Conservation (phyloP, 805 yeast species). For the Dipodascopsis uninucleata region DNA sequence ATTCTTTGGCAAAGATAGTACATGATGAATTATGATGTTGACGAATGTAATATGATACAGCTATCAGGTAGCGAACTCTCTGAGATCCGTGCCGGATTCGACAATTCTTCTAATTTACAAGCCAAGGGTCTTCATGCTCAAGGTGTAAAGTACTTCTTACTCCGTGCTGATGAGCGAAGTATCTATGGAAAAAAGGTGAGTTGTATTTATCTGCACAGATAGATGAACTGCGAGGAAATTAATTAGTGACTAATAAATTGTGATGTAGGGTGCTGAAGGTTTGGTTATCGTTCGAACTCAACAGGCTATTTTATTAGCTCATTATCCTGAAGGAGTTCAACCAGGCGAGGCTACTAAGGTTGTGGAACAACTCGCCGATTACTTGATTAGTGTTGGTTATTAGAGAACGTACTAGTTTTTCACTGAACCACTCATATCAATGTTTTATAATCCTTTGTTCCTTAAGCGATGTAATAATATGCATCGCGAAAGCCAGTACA, state of each 20-base stretch:
- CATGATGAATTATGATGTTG: not conserved
- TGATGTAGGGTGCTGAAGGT: constrained; percentile 69
- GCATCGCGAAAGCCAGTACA: no score
- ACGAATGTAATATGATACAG: constrained; percentile 14
- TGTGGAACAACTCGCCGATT: constrained; percentile 94
- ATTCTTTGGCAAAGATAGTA: not conserved
- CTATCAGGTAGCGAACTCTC: constrained; percentile 67
- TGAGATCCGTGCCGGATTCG: constrained; percentile 74
- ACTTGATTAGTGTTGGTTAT: constrained; percentile 82
- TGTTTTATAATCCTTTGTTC: no score
- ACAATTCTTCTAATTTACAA: constrained; percentile 73
- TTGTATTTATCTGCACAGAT: not conserved
- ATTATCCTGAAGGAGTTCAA: constrained; percentile 84
- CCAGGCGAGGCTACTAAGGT: constrained; percentile 94
- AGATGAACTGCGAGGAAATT: not conserved
- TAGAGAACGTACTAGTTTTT: no score
- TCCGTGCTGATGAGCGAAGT: constrained; percentile 87
- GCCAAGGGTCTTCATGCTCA: constrained; percentile 81
- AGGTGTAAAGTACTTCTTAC: constrained; percentile 80
- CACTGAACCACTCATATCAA: no score
- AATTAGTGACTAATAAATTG: not conserved
- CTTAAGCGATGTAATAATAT: no score
- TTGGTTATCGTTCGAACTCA: constrained; percentile 86
- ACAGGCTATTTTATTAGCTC: constrained; percentile 90
- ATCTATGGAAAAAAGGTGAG: constrained; percentile 76